Base-by-base conservation (phyloP, 2,329 filamentous ascomycete species). In the Ophiosphaerella narmari region DNA sequence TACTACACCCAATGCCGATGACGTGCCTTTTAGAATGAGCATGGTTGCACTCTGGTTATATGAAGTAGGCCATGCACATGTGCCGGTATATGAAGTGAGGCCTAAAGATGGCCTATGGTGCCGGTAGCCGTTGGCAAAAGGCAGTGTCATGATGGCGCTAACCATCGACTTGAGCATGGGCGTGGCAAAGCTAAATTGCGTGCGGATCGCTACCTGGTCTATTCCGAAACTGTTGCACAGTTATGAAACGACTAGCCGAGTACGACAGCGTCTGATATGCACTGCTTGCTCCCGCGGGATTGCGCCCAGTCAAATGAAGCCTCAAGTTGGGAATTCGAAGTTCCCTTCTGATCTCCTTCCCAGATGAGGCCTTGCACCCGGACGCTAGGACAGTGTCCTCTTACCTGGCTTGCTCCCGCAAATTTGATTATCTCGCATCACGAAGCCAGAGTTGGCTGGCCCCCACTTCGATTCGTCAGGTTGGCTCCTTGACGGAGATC, bases 401-500 rank as follows among this genome's bases (percentile, higher is more conserved):
- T 50, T 34, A 38, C 34, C 16, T 41, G 41, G 40, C 6, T 16
- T 29, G 31, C 29, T 41, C 39, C 52, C 54, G 51, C 43, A 49
- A 36, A 40, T 47, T 46, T 23, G 31, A 48, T 46, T 40, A 37
- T 47, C 42, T 45, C 57, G 49, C 43, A 47, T 23, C 44, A 41
- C 45, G 14, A 39, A 39, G 38, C 44, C 36, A 38, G 21, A 34
- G 51, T 52, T 44, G 11, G 7, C 44, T 52, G 34, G 42, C 24
- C 45, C 16, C 35, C 29, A 21, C n/a, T 47, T 29, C 43, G 38
- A 41, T 33, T 46, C 35, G 41, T 43, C 36, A 23, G 34, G 37
- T 33, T 36, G 33, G 29, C 31, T 61, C 66, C 62, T 67, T 57
- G 65, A 68, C 55, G 66, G 59, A 63, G 59, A 61, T 65, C 57